Conservation (phyloP, 2,329 filamentous ascomycete genomes). For the Epichloe gansuensis region DNA sequence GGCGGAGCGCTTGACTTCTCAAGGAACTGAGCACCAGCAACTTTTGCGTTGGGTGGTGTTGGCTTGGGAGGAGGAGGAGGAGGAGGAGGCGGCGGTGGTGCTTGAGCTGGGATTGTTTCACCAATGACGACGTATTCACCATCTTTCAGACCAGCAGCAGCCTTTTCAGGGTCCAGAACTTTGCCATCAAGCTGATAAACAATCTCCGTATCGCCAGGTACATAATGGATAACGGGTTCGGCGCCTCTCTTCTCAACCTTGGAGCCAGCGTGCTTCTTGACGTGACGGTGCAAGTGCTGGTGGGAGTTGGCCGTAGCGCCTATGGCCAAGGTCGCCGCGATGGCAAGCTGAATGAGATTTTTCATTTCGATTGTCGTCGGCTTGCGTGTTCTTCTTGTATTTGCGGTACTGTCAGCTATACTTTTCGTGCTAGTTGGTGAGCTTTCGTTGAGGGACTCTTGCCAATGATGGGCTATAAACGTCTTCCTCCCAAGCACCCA, state of each 20-base stretch:
- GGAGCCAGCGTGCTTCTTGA: conserved; percentile 36
- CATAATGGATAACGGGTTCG: conserved; percentile 36
- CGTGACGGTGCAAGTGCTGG: conserved; percentile 46
- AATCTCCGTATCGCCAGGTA: conserved; percentile 49
- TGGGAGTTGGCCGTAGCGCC: conserved; percentile 48
- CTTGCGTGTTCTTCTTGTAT: neutral
- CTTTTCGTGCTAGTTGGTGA: neutral
- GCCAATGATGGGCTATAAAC: neutral
- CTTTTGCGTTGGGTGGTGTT: neutral
- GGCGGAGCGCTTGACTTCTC: conserved; percentile 4
- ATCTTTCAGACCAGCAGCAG: conserved; percentile 56
- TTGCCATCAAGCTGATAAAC: conserved; percentile 61
- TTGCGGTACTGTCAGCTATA: neutral
- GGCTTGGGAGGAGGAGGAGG: conserved; percentile 23
- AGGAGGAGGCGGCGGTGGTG: conserved; percentile 27
- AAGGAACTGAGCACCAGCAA: conserved; percentile 3
- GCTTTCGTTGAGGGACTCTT: neutral
- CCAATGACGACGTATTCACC: conserved; percentile 57
- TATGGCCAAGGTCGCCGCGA: conserved; percentile 39
- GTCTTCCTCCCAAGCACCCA: neutral
- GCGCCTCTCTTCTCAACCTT: conserved; percentile 35
- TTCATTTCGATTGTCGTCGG: conserved; percentile 7
- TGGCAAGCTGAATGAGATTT: conserved; percentile 28
- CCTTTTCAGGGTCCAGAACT: conserved; percentile 47
- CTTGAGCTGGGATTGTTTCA: conserved; percentile 41